Evolutionary conservation across 2,329 filamentous ascomycete species (phyloP).

Genomic region (Aspergillus sojae): DNA sequence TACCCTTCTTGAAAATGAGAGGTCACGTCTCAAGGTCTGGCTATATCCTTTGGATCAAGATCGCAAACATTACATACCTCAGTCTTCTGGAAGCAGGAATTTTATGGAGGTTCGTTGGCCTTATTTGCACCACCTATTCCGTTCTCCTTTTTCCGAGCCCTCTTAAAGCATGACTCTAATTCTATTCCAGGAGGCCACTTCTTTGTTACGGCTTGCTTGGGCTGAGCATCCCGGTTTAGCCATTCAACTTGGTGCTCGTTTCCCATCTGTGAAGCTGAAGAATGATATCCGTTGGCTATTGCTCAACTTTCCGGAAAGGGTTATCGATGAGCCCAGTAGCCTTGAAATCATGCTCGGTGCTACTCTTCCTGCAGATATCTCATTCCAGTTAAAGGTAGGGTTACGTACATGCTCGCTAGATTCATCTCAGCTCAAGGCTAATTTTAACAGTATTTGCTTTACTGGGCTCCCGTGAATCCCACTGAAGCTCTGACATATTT

Average conservation of each 20-base stretch:
- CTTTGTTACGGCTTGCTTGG: constrained; percentile 83
- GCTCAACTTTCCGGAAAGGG: constrained; percentile 81
- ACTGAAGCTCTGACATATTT: constrained; percentile 94
- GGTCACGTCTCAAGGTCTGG: constrained; percentile 84
- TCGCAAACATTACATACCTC: constrained; percentile 54
- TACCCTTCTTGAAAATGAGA: constrained; percentile 80
- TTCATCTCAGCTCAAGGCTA: constrained; percentile 3
- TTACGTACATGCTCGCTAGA: background rate
- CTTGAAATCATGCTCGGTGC: constrained; percentile 79
- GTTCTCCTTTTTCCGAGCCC: background rate
- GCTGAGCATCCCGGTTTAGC: constrained; percentile 80
- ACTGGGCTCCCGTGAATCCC: constrained; percentile 90
- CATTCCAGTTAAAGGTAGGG: constrained; percentile 77
- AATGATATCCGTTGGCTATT: constrained; percentile 79
- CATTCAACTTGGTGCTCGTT: constrained; percentile 80
- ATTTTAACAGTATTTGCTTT: constrained; percentile 72
- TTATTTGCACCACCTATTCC: background rate
- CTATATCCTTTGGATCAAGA: constrained; percentile 75
- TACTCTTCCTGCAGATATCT: constrained; percentile 75
- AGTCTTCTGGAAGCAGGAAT: constrained; percentile 46
- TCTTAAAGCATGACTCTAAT: constrained; percentile 14
- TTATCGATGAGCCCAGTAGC: constrained; percentile 77
- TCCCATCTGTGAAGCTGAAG: constrained; percentile 72
- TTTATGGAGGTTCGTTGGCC: constrained; percentile 40
- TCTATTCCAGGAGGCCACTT: constrained; percentile 55